Evolutionary conservation across 202 grass and related monocot species (phyloP).

Genomic region (Elaeis oleifera): DNA sequence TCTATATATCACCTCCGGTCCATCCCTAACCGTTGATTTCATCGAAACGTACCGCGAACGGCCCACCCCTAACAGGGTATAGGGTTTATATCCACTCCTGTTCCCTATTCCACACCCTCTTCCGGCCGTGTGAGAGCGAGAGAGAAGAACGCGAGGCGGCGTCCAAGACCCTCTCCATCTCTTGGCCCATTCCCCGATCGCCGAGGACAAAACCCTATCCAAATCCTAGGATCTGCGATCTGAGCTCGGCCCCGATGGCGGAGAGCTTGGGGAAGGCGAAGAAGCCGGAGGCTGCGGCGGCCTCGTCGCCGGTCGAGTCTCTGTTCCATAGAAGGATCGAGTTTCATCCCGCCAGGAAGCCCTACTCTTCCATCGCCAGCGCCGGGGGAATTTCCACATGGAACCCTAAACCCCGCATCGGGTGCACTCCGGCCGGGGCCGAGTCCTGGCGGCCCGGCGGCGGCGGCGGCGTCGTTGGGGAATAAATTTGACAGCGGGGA

Average conservation of each 20-base stretch:
- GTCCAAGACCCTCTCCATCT: too few species aligned
- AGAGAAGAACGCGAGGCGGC: not conserved
- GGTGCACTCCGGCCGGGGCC: not conserved
- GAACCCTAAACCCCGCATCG: conserved; percentile 17
- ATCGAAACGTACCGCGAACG: too few species aligned
- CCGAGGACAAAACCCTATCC: not conserved
- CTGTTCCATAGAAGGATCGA: conserved; percentile 26
- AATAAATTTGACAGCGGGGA: conserved; percentile 1
- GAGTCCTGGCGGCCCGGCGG: not conserved
- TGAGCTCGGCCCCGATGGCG: not conserved
- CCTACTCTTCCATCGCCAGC: not conserved
- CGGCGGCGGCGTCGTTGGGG: not conserved
- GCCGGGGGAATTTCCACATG: conserved; percentile 7
- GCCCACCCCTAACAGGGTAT: too few species aligned
- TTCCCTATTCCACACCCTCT: too few species aligned
- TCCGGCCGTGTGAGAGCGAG: not conserved
- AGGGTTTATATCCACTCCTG: too few species aligned
- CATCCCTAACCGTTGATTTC: too few species aligned
- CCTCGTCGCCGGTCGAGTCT: not conserved
- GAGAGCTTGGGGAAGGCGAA: not conserved
- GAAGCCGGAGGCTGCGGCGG: not conserved
- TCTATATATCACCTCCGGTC: too few species aligned
- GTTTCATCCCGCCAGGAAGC: conserved; percentile 17
- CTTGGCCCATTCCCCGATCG: too few species aligned
- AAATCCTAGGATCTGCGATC: not conserved